Base-by-base conservation (phyloP, 2,329 filamentous ascomycete species). In the Allantophomopsis lycopodina region DNA sequence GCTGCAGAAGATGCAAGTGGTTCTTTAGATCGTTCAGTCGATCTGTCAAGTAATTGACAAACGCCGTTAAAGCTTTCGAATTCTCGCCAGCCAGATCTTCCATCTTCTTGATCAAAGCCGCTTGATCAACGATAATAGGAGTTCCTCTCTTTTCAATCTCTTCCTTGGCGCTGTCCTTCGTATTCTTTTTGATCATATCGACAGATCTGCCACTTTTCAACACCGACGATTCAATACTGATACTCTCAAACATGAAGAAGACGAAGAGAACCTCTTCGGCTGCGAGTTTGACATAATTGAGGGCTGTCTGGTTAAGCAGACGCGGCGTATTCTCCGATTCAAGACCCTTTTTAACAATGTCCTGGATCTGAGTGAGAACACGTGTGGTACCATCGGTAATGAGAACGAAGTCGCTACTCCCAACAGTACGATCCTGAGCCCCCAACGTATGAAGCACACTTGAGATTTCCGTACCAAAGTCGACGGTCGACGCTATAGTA, bases 281-380 rank as follows among this genome's bases (percentile, higher is more conserved):
- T 16, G 53, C 45, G 11, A 42, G 8, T 11, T 43, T 33, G 38
- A 50, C 44, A 36, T 48, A 52, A 43, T 40, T 23, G 3, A 50
- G 35, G 1, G 50, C 49, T n/a, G 44, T 37, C 0, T 42, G 12
- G 39, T 43, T 53, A n/a, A 54, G 48, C n/a, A 46, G 23, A 28
- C 23, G 11, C 8, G 8, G 23, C 23, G 28, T 10, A 34, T 36
- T 17, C 42, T 46, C 7, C 12, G 13, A 15, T 36, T 39, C 14
- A 52, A 28, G 23, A 28, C 23, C 23, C 23, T 28, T 3, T 10
- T 28, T 4, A 8, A 28, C 8, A 10, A 50, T 41, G 14, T 13
- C 31, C 5, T 40, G 36, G 10, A 51, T 36, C 35, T 51, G 46
- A 8, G 45, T 47, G 6, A 54, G 44, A 15, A 34, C 32, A 18